Base-by-base conservation (phyloP, 2,329 filamentous ascomycete genomes). In the Chrysoporthe cubensis region DNA sequence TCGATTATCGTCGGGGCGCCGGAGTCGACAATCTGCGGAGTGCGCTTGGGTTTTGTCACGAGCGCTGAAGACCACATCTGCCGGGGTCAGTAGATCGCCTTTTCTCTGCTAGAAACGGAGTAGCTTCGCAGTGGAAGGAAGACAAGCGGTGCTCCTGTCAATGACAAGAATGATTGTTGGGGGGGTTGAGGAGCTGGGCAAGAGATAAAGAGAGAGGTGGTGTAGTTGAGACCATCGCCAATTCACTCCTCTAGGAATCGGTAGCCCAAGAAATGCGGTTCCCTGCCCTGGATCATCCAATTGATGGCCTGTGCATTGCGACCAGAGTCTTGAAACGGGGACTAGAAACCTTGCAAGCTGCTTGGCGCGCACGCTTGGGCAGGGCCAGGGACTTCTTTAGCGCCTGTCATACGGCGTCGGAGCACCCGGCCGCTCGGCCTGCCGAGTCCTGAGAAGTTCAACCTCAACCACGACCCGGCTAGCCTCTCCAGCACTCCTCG, bases 1-100 rank as follows among this genome's bases (percentile, higher is more conserved):
- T 66, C 59, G 71, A 68, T 26, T 60, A 68, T 68, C 40, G 61
- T 52, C 43, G 65, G 60, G 60, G 56, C 62, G 68, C 37, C 13
- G 40, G 50, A 56, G 62, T 14, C 42, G 42, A 16, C 42, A 18
- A 21, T 61, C 44, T 65, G 56, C 58, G 40, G 64, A 43, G 63
- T 44, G 50, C 50, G 68, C 34, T 40, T 59, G 48, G 64, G 46
- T 61, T 57, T 63, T 52, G 62, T 66, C 62, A 58, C 59, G 44
- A 56, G 54, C 61, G 62, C 48, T 62, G 58, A 40, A 37, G 46
- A 46, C 34, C 46, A 68, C 69, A 70, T 70, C 42, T 68, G 64
- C 64, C 61, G 65, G 62, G 62, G 62, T 57, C 46, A 44, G 34
- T 54, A 21, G 5, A 21, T 43, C 14, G 48, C 46, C 42, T 32